These are phyloP conservation scores for Rhazya stricta DNA, from an alignment of 257 asterid species.

Conservation along the genomic window DNA sequence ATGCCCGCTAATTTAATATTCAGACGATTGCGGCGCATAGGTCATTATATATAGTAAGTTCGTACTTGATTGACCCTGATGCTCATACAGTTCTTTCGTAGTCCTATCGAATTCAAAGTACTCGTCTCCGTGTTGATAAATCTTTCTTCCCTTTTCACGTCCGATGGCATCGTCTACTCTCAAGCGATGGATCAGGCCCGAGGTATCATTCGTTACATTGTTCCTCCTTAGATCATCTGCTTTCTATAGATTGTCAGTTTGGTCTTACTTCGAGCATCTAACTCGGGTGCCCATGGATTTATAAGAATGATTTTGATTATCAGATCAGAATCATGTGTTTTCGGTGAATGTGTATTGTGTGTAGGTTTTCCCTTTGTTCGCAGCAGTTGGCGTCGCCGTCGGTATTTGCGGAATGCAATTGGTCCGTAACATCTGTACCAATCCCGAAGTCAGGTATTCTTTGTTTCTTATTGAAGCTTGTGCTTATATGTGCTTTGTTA, in stretches of 20 bases:
- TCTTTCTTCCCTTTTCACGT: neutral
- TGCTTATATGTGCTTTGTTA: no score
- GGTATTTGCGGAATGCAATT: slow-evolving; percentile 88
- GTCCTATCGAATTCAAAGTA: neutral
- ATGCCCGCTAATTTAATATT: no score
- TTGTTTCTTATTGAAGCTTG: neutral
- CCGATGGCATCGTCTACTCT: neutral
- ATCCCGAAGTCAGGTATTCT: slow-evolving; percentile 90
- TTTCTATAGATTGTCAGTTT: neutral
- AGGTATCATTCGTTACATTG: neutral
- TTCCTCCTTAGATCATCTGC: neutral
- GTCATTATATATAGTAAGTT: neutral
- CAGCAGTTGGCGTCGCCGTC: slow-evolving; percentile 78
- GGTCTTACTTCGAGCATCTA: neutral
- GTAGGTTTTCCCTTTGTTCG: slow-evolving; percentile 83
- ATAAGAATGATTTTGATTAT: neutral
- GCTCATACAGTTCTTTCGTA: neutral
- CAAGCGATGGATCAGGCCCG: neutral
- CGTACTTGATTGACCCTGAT: neutral
- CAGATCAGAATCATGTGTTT: slow-evolving; percentile 30
- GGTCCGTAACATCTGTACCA: slow-evolving; percentile 64
- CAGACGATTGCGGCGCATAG: neutral
- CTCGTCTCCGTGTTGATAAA: neutral
- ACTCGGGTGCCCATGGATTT: neutral
- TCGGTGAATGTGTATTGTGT: neutral